Evolutionary conservation across 2,329 filamentous ascomycete species (phyloP), one percentile per base, ranked within the genome.

Genomic region (Penicillium sp.): DNA sequence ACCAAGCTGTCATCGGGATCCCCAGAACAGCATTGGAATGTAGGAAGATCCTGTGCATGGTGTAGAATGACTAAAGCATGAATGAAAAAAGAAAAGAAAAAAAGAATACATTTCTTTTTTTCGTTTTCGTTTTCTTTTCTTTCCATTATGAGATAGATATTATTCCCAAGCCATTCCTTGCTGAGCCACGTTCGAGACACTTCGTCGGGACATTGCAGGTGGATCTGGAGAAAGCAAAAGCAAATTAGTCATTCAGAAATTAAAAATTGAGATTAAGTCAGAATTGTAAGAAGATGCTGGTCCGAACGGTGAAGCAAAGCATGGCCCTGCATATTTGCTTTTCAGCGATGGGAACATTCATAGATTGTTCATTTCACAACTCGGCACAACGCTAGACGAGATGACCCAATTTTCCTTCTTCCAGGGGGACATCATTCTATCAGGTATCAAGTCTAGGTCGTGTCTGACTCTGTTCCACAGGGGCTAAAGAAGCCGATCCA

Each of bases 401-500:
- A n/a, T n/a, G n/a, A n/a, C n/a, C n/a, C n/a, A n/a, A n/a, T n/a
- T n/a, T n/a, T n/a, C n/a, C n/a, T n/a, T n/a, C n/a, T n/a, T n/a
- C n/a, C n/a, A n/a, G n/a, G n/a, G n/a, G n/a, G n/a, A n/a, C n/a
- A n/a, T n/a, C n/a, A n/a, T n/a, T n/a, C n/a, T 13, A 15, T 32
- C 18, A 22, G 18, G 18, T 22, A 22, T 22, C 18, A 9, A 22
- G 11, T 27, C 25, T 35, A 22, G 27, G 37, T 28, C 14, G 18
- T 42, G 45, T 50, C 47, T 51, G 45, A 51, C 30, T 37, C 18
- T 42, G 51, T 48, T 51, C 51, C 51, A 52, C 50, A 51, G 44
- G 42, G 44, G 49, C 33, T 25, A 44, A 37, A 18, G 26, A 30
- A 30, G 14, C 31, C 35, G 43, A 44, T 49, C 48, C 50, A 50